Conservation (phyloP, 495 filamentous ascomycete genomes). For the Thermothielavioides terrestris region DNA sequence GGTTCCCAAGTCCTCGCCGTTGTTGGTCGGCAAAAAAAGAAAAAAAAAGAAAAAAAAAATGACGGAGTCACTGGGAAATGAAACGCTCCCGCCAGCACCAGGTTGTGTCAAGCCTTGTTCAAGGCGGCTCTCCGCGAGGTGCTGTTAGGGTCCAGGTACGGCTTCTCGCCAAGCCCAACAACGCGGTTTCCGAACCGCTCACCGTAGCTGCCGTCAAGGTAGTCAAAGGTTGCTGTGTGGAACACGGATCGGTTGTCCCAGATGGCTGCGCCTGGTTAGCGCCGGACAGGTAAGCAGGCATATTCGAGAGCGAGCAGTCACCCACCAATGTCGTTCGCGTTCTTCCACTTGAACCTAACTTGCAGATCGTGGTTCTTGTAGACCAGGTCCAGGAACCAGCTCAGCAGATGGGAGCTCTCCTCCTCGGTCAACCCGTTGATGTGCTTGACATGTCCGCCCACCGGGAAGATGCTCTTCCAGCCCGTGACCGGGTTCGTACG, state of each 20-base stretch:
- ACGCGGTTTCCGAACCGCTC: conserved; percentile 53
- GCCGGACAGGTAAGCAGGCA: no score
- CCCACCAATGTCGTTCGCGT: conserved; percentile 47
- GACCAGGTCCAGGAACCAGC: conserved; percentile 51
- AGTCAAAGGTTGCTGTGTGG: conserved; percentile 63
- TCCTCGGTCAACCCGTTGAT: conserved; percentile 58
- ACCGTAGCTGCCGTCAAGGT: conserved; percentile 43
- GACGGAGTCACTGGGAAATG: no score
- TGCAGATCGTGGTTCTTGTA: conserved; percentile 69
- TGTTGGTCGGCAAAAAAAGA: no score
- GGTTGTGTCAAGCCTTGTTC: conserved; percentile 11
- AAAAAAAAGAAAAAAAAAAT: no score
- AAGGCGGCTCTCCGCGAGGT: conserved; percentile 48
- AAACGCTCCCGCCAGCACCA: no score
- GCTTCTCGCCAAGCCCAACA: conserved; percentile 56
- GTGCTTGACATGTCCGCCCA: conserved; percentile 50
- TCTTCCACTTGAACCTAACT: conserved; percentile 57
- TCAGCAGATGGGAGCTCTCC: conserved; percentile 51
- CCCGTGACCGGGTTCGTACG: conserved; percentile 72
- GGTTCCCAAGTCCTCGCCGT: no score
- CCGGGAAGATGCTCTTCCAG: conserved; percentile 64
- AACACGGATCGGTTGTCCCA: conserved; percentile 69
- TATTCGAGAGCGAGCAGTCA: background rate
- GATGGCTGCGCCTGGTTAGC: conserved; percentile 44
- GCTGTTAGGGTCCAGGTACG: conserved; percentile 54